phyloP scores from a whole-genome alignment of 2,329 filamentous ascomycete genomes.

The Colletotrichum gigasporum region DNA sequence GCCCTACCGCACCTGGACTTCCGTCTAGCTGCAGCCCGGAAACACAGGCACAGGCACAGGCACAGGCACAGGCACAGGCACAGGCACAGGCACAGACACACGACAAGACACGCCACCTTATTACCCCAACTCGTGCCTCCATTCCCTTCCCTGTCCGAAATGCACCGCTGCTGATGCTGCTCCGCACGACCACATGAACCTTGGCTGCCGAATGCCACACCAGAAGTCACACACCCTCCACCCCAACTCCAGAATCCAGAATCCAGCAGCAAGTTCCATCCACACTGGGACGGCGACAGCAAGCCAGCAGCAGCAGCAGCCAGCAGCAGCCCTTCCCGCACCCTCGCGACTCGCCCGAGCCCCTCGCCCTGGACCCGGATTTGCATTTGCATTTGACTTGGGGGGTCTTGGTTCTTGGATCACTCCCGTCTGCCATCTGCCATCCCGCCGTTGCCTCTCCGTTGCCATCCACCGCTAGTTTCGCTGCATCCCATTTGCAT shows the following conservation, averaged over 20 bases:
- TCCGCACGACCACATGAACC: slow-evolving; percentile 5
- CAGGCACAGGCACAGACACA: neutral
- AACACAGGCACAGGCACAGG: neutral
- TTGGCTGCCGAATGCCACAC: neutral
- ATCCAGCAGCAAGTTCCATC: neutral
- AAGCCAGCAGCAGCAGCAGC: neutral
- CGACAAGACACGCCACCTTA: slow-evolving; percentile 19
- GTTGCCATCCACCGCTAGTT: slow-evolving; percentile 16
- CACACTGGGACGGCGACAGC: neutral
- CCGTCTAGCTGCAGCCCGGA: neutral
- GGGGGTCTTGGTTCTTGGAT: no score
- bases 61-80: neutral
- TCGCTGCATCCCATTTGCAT: slow-evolving; percentile 10
- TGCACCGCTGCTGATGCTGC: neutral
- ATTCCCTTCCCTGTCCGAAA: slow-evolving; percentile 13
- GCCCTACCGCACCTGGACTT: no score
- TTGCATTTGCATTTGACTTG: no score
- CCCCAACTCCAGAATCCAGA: neutral
- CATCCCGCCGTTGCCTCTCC: slow-evolving; percentile 1
- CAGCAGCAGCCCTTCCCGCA: slow-evolving; percentile 9
- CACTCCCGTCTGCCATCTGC: neutral
- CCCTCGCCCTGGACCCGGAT: neutral
- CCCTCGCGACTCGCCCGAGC: slow-evolving; percentile 2
- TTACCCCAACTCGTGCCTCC: slow-evolving; percentile 16
- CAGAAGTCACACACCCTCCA: neutral